These are phyloP conservation scores for Botrytis pseudocinerea DNA, from an alignment of 2,329 filamentous ascomycete species.

Conservation along the genomic window DNA sequence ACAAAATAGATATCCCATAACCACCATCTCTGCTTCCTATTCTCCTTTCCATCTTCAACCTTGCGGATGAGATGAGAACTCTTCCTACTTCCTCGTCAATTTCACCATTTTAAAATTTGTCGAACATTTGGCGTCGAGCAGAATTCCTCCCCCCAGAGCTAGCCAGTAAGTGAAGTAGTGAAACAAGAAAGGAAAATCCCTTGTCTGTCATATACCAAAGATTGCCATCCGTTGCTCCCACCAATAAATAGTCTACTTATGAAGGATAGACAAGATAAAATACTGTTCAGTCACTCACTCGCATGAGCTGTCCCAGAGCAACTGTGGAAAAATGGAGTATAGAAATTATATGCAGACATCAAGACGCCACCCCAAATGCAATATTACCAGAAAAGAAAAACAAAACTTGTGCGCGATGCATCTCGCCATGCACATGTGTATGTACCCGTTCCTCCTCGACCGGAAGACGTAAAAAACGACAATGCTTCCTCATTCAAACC, in stretches of 20 bases:
- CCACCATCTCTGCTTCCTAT: conserved; percentile 24
- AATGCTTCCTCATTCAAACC: conserved; percentile 29
- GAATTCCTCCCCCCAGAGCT: not conserved
- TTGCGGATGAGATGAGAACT: not conserved
- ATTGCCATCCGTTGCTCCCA: conserved; percentile 19
- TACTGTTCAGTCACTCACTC: conserved; percentile 25
- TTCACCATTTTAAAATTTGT: conserved; percentile 25
- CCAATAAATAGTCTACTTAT: conserved; percentile 25
- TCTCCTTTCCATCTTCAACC: conserved; percentile 4
- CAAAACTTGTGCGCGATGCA: conserved; percentile 32
- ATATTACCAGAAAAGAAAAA: conserved; percentile 39
- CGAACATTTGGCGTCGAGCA: conserved; percentile 34
- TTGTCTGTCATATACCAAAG: conserved; percentile 31
- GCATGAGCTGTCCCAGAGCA: conserved; percentile 11
- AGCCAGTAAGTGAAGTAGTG: conserved; percentile 19
- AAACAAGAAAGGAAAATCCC: conserved; percentile 19
- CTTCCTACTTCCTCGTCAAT: conserved; percentile 8
- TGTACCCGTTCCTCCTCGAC: conserved; percentile 33
- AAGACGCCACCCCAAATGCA: conserved; percentile 40
- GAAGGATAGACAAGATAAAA: conserved; percentile 23
- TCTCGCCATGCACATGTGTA: conserved; percentile 32
- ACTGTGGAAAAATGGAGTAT: conserved; percentile 22
- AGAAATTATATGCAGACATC: conserved; percentile 40
- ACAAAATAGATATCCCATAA: conserved; percentile 27
- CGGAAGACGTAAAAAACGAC: conserved; percentile 31